These are phyloP conservation scores for Hypoxylon sp. DNA, from an alignment of 2,329 filamentous ascomycete species.

Conservation along the genomic window DNA sequence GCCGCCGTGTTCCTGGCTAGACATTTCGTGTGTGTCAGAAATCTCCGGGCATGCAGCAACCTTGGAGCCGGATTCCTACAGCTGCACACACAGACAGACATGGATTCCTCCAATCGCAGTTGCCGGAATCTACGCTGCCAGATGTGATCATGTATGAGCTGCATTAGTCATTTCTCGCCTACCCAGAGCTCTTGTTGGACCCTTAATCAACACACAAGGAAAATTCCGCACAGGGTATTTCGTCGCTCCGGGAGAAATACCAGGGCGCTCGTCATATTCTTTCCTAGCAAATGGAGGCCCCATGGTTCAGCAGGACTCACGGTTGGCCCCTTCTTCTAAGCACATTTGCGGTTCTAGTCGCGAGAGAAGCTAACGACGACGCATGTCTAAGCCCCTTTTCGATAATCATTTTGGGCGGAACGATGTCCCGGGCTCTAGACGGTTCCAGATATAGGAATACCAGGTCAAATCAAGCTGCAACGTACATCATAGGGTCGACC, in stretches of 20 bases:
- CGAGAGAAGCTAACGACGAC: constrained; percentile 53
- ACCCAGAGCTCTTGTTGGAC: constrained; percentile 58
- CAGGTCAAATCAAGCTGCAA: constrained; percentile 54
- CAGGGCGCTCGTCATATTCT: constrained; percentile 79
- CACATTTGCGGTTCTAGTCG: not conserved
- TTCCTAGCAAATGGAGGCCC: constrained; percentile 69
- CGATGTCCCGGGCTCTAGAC: constrained; percentile 73
- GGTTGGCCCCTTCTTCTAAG: not conserved
- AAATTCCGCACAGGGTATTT: constrained; percentile 83
- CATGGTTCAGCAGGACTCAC: constrained; percentile 67
- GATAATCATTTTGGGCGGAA: constrained; percentile 81
- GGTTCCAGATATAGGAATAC: constrained; percentile 79
- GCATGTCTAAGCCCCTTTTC: constrained; percentile 81
- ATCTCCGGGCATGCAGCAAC: constrained; percentile 57
- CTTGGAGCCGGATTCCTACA: constrained; percentile 93
- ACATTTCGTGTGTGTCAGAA: constrained; percentile 15
- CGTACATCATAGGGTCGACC: too few species aligned
- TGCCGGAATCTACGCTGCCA: constrained; percentile 76
- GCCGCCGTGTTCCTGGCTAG: constrained; percentile 45
- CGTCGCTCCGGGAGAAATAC: constrained; percentile 80
- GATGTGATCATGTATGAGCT: constrained; percentile 98
- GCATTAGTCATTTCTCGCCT: constrained; percentile 78
- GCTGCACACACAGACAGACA: constrained; percentile 78
- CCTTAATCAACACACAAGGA: constrained; percentile 86
- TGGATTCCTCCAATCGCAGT: constrained; percentile 71